phyloP scores from a whole-genome alignment of 257 asterid genomes.

The Rauvolfia tetraphylla region DNA sequence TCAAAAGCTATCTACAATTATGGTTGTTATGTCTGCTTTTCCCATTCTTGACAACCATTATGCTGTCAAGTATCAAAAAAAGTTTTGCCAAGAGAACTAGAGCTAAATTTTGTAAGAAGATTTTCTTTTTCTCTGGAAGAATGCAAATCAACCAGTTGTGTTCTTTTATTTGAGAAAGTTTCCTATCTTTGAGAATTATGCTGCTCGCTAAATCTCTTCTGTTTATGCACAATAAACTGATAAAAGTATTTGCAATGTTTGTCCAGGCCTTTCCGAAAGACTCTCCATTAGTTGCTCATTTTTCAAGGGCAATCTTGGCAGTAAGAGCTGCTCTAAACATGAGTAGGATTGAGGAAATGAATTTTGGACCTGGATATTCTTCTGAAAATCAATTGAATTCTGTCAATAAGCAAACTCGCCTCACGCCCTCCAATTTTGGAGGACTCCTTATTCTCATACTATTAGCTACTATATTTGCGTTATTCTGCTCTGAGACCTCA shows the following conservation, averaged over 20 bases:
- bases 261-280: conserved; percentile 41
- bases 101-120: background rate
- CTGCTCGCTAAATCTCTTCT: background rate
- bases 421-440: conserved; percentile 39
- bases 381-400: conserved; percentile 41
- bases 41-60: too few relatives aligned
- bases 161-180: background rate
- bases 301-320: conserved; percentile 47
- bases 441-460: conserved; percentile 52
- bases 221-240: background rate
- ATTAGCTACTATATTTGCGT: conserved; percentile 32
- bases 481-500: conserved; percentile 33
- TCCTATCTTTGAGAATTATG: background rate
- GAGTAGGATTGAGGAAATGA: conserved; percentile 25
- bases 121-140: background rate
- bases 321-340: conserved; percentile 37
- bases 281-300: conserved; percentile 31
- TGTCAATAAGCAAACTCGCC: conserved; percentile 40
- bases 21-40: background rate
- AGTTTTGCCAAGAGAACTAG: too few relatives aligned
- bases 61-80: too few relatives aligned
- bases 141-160: background rate
- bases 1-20: background rate
- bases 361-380: conserved; percentile 48
- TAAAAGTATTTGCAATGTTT: background rate